Conservation (phyloP, 768 basidiomycete genomes). For the Pulveroboletus sp. region DNA sequence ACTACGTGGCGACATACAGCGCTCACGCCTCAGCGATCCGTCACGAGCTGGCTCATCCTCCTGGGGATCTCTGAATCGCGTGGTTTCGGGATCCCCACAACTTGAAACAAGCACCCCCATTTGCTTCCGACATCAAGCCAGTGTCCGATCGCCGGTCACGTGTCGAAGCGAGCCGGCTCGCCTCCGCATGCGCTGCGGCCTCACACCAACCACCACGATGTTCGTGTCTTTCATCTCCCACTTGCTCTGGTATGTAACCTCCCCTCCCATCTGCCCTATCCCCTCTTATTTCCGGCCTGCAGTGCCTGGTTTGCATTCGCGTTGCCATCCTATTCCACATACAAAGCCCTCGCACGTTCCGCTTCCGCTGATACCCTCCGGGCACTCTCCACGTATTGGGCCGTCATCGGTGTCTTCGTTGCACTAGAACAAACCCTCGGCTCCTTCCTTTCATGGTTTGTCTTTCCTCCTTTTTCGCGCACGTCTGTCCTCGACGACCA, state of each 20-base stretch:
- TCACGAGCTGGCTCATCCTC: no score
- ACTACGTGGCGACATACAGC: slow-evolving; percentile 4
- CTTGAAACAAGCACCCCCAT: no score
- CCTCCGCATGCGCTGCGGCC: not conserved
- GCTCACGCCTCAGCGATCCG: no score
- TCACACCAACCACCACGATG: slow-evolving; percentile 31
- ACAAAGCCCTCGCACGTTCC: slow-evolving; percentile 58
- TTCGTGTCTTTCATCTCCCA: slow-evolving; percentile 48
- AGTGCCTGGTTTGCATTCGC: slow-evolving; percentile 73
- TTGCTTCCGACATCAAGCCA: no score
- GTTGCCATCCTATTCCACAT: slow-evolving; percentile 60
- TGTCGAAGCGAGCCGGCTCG: not conserved
- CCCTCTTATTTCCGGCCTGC: not conserved
- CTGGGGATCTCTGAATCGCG: no score
- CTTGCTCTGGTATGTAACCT: slow-evolving; percentile 40
- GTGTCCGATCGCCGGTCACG: not conserved
- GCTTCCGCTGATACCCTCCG: slow-evolving; percentile 53
- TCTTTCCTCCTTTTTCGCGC: not conserved
- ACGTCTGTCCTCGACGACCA: slow-evolving; percentile 9
- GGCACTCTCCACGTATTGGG: slow-evolving; percentile 61
- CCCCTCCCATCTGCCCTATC: not conserved
- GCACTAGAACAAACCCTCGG: slow-evolving; percentile 62
- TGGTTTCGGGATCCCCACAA: no score
- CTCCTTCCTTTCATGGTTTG: slow-evolving; percentile 64
- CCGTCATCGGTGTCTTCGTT: slow-evolving; percentile 54